Evolutionary conservation across 352 stramenopile genomes (phyloP), one percentile per base, ranked within the genome.

Genomic region (Blastocystis sp.): DNA sequence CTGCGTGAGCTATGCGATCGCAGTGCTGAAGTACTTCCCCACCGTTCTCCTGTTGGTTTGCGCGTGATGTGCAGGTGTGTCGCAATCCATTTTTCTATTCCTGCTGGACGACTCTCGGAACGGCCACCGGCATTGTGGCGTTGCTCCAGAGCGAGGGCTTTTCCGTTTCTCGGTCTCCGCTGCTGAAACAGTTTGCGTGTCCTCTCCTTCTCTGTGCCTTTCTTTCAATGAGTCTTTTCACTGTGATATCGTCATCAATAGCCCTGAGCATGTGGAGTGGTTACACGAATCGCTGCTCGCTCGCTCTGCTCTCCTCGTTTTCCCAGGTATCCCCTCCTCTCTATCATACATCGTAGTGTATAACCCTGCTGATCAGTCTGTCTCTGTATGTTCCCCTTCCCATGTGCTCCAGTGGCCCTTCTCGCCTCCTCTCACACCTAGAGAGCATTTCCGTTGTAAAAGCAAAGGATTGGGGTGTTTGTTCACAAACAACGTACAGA

Each of bases 391-490:
- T 7, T 7, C 52, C 65, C 34, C 19, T 76, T 76, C n/a, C 34
- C 65, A 54, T 21, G 7, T 42, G 43, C 19, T 76, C 38, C 9
- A 59, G 10, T 19, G 52, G 38, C 52, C 9, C 4, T 21, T 54
- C 43, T 76, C 9, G 3, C 0, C 7, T 48, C 43, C 65, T 9
- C 24, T 19, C 14, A 59, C 24, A 0, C 14, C 14, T 76, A 76
- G 65, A 52, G 14, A 43, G 9, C 11, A n/a, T 42, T 10, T 14
- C 65, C 6, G 65, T 57, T 59, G 7, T 17, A 21, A 76, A 76
- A 42, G 65, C 65, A 57, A 76, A 76, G 34, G 65, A 76, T 19
- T 76, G 24, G 34, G 34, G 4, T 76, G 65, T 76, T 76, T 76
- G n/a, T 57, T 59, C 0, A 76, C 65, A 76, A 43, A 76, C 4